Evolutionary conservation across 805 yeast species (phyloP).

Genomic region (Nakazawaea holstii): DNA sequence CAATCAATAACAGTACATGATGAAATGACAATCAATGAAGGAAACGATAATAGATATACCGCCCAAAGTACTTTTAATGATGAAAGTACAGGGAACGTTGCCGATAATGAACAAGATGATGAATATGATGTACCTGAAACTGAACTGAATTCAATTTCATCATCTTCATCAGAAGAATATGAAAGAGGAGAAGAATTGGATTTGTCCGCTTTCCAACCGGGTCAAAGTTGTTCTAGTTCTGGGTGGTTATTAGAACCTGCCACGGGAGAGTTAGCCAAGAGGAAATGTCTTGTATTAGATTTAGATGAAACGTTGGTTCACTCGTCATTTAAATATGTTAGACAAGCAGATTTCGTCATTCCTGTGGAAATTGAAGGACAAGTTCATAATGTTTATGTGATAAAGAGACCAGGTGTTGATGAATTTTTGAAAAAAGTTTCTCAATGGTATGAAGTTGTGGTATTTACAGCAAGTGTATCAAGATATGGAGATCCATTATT

Average conservation of each 20-base stretch:
- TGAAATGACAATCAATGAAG: constrained; percentile 18
- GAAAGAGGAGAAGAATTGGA: constrained; percentile 40
- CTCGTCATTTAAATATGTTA: constrained; percentile 84
- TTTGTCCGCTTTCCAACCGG: constrained; percentile 61
- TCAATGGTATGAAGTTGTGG: constrained; percentile 86
- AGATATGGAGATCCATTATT: constrained; percentile 94
- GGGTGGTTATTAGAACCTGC: constrained; percentile 63
- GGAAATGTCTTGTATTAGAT: constrained; percentile 87
- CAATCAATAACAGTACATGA: constrained; percentile 12
- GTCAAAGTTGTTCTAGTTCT: constrained; percentile 61
- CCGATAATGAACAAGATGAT: constrained; percentile 7
- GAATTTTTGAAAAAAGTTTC: constrained; percentile 83
- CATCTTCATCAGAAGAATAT: constrained; percentile 10
- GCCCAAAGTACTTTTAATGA: constrained; percentile 5
- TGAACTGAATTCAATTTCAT: constrained; percentile 6
- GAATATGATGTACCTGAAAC: constrained; percentile 9
- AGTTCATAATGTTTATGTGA: constrained; percentile 90
- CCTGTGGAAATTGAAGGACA: constrained; percentile 96
- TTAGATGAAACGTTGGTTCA: constrained; percentile 96
- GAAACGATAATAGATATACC: constrained; percentile 14
- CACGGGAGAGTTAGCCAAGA: constrained; percentile 41
- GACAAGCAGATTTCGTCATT: constrained; percentile 92
- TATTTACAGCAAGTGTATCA: constrained; percentile 93
- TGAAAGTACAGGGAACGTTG: constrained; percentile 6
- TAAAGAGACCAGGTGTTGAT: constrained; percentile 97